Evolutionary conservation across 2,329 filamentous ascomycete genomes (phyloP), one percentile per base, ranked within the genome.

Genomic region (Sporothrix sp.): DNA sequence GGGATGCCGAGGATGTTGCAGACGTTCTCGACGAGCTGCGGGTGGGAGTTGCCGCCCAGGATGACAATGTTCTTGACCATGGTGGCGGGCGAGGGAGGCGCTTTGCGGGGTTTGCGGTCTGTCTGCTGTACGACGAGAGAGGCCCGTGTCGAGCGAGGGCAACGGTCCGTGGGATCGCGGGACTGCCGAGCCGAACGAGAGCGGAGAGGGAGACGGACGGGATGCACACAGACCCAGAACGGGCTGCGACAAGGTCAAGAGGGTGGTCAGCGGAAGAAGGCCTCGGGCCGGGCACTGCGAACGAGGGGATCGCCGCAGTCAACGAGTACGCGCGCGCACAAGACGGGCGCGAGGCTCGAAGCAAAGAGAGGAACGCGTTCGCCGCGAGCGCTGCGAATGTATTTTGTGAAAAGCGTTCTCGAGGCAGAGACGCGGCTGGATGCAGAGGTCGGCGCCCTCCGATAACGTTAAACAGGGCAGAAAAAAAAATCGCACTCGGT

Each of bases 51-150:
- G 55, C 93, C 91, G 60, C 90, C 88, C 58, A 98, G 82, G 56
- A 98, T 79, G 63, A 95, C 87, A 58, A 98, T 88, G 68, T 95
- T 95, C 67, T 90, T 85, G 59, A 96, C 90, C 89, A 96, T 95
- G 56, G 38, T 56, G 35, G 9, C n/a, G 36, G 11, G n/a, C 7
- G 13, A 7, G 14, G 43, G 43, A 8, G 21, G 20, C 3, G 9
- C 11, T 18, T 30, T 16, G 28, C 8, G 43, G 43, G 33, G 30
- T 16, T 45, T 45, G 18, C 33, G 28, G 28, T 35, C 3, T 27
- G 25, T 5, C 5, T 5, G 10, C 25, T 28, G 5, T 28, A 10
- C 25, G 10, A 28, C 25, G 25, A 28, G 25, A 6, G 23, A 14
- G 28, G 27, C n/a, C 23, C 28, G 14, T 23, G 20, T 18, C 20